Evolutionary conservation across 129 eudicot species (phyloP).

Genomic region (Artemisia tridentata): DNA sequence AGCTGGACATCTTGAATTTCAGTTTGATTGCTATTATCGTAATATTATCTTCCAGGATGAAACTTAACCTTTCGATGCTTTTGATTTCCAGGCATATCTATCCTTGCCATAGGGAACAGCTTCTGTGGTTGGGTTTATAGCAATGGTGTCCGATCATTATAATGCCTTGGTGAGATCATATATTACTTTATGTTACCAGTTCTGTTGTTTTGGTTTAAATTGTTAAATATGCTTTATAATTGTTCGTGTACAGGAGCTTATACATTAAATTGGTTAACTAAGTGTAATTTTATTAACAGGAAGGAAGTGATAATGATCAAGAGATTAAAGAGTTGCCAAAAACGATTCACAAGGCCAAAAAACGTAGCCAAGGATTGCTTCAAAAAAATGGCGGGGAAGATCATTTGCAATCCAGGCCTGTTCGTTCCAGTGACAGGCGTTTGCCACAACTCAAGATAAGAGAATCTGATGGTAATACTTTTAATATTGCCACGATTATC

Average conservation of each 20-base stretch:
- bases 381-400: conserved; percentile 35
- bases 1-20: conserved; percentile 7
- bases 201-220: not conserved
- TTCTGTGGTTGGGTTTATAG: conserved; percentile 63
- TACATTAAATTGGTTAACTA: not conserved
- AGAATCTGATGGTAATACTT: conserved; percentile 42
- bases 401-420: conserved; percentile 32
- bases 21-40: conserved; percentile 10
- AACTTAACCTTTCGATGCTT: conserved; percentile 5
- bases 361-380: conserved; percentile 33
- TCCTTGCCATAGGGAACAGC: conserved; percentile 73
- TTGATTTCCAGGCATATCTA: conserved; percentile 51
- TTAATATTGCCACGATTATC: not conserved
- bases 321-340: conserved; percentile 26
- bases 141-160: conserved; percentile 67
- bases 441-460: conserved; percentile 38
- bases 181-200: not conserved
- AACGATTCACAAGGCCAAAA: conserved; percentile 36
- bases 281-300: conserved; percentile 34
- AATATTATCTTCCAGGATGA: conserved; percentile 9
- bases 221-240: not conserved
- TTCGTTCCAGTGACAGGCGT: conserved; percentile 37
- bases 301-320: conserved; percentile 46
- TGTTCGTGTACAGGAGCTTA: not conserved
- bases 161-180: conserved; percentile 40